phyloP scores from a whole-genome alignment of 2,329 filamentous ascomycete species.

The Trichophyton simii region DNA sequence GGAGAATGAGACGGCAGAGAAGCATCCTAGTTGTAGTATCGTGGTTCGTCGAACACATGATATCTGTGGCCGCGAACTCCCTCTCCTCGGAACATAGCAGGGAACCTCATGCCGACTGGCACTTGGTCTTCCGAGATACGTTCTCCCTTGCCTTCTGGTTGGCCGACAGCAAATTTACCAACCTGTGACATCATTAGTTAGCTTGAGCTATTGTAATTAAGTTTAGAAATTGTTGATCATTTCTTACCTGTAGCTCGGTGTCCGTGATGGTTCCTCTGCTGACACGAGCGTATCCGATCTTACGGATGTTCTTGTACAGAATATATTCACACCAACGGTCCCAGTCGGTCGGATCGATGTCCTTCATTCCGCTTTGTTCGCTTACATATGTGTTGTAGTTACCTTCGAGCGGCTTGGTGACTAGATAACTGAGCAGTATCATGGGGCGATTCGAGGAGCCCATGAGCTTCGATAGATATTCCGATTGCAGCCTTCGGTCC shows the following conservation, averaged over 20 bases:
- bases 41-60: slow-evolving; percentile 87
- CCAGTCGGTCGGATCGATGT: slow-evolving; percentile 87
- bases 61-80: slow-evolving; percentile 84
- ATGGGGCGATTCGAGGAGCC: slow-evolving; percentile 64
- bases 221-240: not conserved
- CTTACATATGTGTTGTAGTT: slow-evolving; percentile 97
- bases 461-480: slow-evolving; percentile 84
- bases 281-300: slow-evolving; percentile 80
- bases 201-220: not conserved
- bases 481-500: slow-evolving; percentile 71
- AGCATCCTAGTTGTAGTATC: slow-evolving; percentile 44
- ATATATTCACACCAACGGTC: slow-evolving; percentile 99
- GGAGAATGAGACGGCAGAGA: not conserved
- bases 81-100: slow-evolving; percentile 66
- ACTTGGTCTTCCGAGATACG: slow-evolving; percentile 62
- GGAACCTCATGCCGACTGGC: slow-evolving; percentile 68
- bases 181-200: slow-evolving; percentile 37
- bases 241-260: slow-evolving; percentile 74
- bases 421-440: slow-evolving; percentile 81
- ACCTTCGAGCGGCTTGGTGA: slow-evolving; percentile 76
- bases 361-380: slow-evolving; percentile 76
- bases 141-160: slow-evolving; percentile 50
- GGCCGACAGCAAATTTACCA: slow-evolving; percentile 81
- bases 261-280: slow-evolving; percentile 87
- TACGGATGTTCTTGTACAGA: slow-evolving; percentile 74